Evolutionary conservation across 2,329 filamentous ascomycete genomes (phyloP).

Genomic region (Trichoderma sp.): DNA sequence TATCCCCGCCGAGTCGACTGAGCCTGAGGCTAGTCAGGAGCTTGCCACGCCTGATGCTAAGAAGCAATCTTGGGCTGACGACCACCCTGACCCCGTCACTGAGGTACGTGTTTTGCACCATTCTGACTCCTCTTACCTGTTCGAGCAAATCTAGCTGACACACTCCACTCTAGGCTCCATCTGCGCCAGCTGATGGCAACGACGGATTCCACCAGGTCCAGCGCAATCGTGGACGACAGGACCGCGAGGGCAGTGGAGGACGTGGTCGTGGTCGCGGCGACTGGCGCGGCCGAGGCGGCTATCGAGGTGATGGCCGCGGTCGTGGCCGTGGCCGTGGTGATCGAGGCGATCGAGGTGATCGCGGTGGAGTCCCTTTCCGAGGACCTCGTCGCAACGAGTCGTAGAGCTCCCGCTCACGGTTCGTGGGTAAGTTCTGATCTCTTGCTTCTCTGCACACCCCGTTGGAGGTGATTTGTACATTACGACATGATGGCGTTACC

Average conservation of each 20-base stretch:
- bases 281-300: constrained; percentile 50
- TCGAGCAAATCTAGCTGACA: constrained; percentile 4
- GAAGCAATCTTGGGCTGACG: constrained; percentile 77
- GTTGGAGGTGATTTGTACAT: constrained; percentile 37
- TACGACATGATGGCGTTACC: constrained; percentile 40
- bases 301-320: constrained; percentile 46
- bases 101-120: constrained; percentile 37
- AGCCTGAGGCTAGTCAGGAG: constrained; percentile 61
- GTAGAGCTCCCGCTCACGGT: constrained; percentile 30
- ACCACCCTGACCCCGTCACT: constrained; percentile 57
- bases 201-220: constrained; percentile 74
- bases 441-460: constrained; percentile 31
- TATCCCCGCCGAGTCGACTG: constrained; percentile 66
- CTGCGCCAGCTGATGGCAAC: constrained; percentile 41
- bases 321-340: constrained; percentile 34
- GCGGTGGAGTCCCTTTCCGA: constrained; percentile 35
- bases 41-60: constrained; percentile 41
- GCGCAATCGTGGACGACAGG: constrained; percentile 55
- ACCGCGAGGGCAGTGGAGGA: constrained; percentile 46
- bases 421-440: constrained; percentile 28
- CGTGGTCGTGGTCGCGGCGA: constrained; percentile 48
- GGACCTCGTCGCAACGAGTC: constrained; percentile 40
- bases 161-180: constrained; percentile 30
- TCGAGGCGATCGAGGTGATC: constrained; percentile 35
- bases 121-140: background rate